These are phyloP conservation scores for Xylariaceae sp. DNA, from an alignment of 2,329 filamentous ascomycete species.

Conservation along the genomic window DNA sequence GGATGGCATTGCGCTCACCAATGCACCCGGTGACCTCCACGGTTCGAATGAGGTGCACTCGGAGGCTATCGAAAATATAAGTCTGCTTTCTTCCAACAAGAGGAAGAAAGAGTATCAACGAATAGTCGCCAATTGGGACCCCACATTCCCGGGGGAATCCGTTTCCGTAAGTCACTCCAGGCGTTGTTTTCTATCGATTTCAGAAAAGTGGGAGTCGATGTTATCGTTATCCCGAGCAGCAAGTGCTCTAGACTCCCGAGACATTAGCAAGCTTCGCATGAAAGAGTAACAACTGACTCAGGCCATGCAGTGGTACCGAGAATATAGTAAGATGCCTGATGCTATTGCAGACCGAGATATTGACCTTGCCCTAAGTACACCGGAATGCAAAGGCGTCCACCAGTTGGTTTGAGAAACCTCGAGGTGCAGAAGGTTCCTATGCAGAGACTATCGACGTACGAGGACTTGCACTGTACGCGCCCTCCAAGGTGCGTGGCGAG, in stretches of 20 bases:
- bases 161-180: conserved; percentile 32
- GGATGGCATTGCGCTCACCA: conserved; percentile 21
- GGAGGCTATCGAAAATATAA: conserved; percentile 20
- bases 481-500: conserved; percentile 46
- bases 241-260: no score
- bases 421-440: conserved; percentile 36
- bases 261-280: no score
- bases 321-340: conserved; percentile 52
- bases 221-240: no score
- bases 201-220: no score
- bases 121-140: conserved; percentile 78
- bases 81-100: conserved; percentile 21
- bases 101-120: conserved; percentile 43
- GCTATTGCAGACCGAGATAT: no score
- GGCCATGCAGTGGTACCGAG: conserved; percentile 71
- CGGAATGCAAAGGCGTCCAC: conserved; percentile 70
- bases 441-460: conserved; percentile 61
- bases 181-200: no score
- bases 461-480: conserved; percentile 66
- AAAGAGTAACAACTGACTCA: no score
- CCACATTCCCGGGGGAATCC: conserved; percentile 65
- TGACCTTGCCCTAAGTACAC: conserved; percentile 44
- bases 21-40: conserved; percentile 18
- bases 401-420: conserved; percentile 71
- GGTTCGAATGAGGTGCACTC: conserved; percentile 26